phyloP scores from a whole-genome alignment of 225 moss, liverwort and hornwort species.

The Bryum argenteum region DNA sequence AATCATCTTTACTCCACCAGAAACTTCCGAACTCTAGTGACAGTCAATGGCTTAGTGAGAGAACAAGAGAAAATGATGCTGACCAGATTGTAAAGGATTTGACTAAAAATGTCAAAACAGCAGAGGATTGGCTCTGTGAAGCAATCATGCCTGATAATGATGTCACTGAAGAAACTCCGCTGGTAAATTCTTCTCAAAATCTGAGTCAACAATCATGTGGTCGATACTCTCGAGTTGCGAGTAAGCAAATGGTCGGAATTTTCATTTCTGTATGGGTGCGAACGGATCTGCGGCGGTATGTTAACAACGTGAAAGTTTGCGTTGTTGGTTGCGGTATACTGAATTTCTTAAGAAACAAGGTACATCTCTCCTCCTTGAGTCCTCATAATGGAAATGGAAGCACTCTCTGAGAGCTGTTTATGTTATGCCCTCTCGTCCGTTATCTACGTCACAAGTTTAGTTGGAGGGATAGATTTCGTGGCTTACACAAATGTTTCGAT shows the following conservation, averaged over 20 bases:
- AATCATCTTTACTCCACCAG: conserved; percentile 38
- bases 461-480: neutral
- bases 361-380: conserved; percentile 12
- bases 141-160: conserved; percentile 40
- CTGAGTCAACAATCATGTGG: conserved; percentile 32
- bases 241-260: conserved; percentile 98
- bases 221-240: conserved; percentile 75
- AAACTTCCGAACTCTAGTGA: conserved; percentile 39
- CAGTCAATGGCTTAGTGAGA: conserved; percentile 29
- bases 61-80: conserved; percentile 16
- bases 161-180: conserved; percentile 32
- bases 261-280: conserved; percentile 91
- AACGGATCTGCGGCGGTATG: conserved; percentile 62
- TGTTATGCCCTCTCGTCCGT: neutral
- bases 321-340: conserved; percentile 82
- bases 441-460: neutral
- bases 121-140: conserved; percentile 56
- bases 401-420: neutral
- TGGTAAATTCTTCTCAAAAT: conserved; percentile 36
- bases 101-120: conserved; percentile 42
- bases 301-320: conserved; percentile 56
- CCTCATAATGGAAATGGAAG: neutral
- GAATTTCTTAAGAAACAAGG: conserved; percentile 93
- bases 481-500: neutral
- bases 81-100: conserved; percentile 28